phyloP scores from a whole-genome alignment of 129 eudicot genomes.

The carrot (Daucus carota) region DNA sequence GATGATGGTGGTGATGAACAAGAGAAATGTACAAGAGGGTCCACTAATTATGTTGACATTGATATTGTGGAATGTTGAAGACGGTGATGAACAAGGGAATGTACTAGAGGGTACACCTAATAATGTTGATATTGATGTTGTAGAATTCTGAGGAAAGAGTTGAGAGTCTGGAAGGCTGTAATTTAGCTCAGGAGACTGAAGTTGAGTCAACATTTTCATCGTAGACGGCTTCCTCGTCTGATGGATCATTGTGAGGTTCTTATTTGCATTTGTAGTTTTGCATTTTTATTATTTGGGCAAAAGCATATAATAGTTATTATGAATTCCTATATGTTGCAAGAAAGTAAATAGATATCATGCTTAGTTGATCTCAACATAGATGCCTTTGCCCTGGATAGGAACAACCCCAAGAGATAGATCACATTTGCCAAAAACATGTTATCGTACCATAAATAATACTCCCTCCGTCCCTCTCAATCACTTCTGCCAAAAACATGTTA shows the following conservation, averaged over 20 bases:
- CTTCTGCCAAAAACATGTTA: background rate
- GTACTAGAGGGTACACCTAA: too few species aligned
- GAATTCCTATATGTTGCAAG: background rate
- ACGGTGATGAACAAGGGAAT: too few species aligned
- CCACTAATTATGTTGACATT: conserved; percentile 8
- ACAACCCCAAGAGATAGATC: background rate
- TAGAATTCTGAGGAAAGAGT: conserved; percentile 19
- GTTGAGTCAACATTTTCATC: conserved; percentile 15
- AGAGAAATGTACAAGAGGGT: conserved; percentile 8
- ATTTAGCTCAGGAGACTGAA: conserved; percentile 10
- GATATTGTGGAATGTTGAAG: conserved; percentile 10
- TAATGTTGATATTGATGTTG: too few species aligned
- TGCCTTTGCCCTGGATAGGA: background rate
- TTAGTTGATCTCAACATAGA: background rate
- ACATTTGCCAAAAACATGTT: background rate
- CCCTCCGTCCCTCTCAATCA: too few species aligned
- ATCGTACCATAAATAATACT: background rate
- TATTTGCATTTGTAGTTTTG: conserved; percentile 11
- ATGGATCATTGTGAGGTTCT: conserved; percentile 54
- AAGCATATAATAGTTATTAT: background rate
- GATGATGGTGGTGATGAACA: background rate
- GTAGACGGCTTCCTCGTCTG: conserved; percentile 36
- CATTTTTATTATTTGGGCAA: background rate
- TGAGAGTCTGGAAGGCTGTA: conserved; percentile 22
- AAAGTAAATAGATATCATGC: background rate